Evolutionary conservation across 2,329 filamentous ascomycete species (phyloP), one percentile per base, ranked within the genome.

Genomic region (Fonsecaea erecta): DNA sequence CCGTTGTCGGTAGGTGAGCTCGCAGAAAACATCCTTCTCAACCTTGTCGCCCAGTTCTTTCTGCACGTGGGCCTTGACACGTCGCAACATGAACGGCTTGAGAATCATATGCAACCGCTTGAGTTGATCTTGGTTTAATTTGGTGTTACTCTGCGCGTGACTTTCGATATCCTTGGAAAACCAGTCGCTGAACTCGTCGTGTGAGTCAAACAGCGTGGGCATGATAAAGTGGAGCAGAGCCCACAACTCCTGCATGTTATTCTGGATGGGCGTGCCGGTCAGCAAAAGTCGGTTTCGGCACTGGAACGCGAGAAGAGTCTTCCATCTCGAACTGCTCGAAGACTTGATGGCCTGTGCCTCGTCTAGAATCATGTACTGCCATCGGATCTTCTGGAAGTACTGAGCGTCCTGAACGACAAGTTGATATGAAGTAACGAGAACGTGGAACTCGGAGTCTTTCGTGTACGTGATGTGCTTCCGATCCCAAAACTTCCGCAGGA

Each of bases 201-300:
- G 81, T 12, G 80, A 82, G 69, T 83, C 95, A 78, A 99, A 99
- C 58, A 99, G 84, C 51, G 92, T 97, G n/a, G 95, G 95, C 95
- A 99, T 98, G 81, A 98, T 98, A 81, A 99, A 99, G 84, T 99
- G 95, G 21, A 99, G 84, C 71, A 99, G 80, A 32, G 95, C 95
- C 95, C 95, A 99, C 65, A 99, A 80, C 79, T 99, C 94, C 79
- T 98, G 95, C 95, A 99, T 99, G 84, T 98, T 99, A 82, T 99
- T 99, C 78, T 99, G 95, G 70, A 99, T 98, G 2, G 95, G 95
- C 0, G 95, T 99, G 80, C 95, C 95, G 0, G 95, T 99, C 21
- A 99, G 85, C 52, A 99, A 82, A 53, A 99, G 86, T 71, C 95
- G 88, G 79, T 98, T 99, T 66, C 95, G 90, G 80, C 94, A 98